Base-by-base conservation (phyloP, 179 eudicot species). In the Spinacia oleracea region DNA sequence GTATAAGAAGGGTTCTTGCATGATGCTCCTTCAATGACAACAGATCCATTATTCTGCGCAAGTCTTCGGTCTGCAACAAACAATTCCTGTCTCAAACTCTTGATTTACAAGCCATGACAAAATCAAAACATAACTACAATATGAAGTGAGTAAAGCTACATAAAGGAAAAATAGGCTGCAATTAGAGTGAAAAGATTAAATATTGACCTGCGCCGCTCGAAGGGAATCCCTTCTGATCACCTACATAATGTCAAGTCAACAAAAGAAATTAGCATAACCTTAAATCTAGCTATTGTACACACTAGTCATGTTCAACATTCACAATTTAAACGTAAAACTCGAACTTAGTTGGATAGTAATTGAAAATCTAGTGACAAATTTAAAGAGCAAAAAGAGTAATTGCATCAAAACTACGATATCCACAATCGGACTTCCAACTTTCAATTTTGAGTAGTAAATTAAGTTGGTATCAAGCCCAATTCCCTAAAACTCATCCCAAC, bases 1-100 rank as follows among this genome's bases (percentile, higher is more conserved):
- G 87, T 77, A 91, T 90, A 38, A 91, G 89, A 29, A 91, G 83
- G 65, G 97, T 90, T 75, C 97, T 78, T 12, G 97, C 97, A 79
- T 91, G 89, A 77, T 89, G 94, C 73, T 91, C 97, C 68, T 87
- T 82, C 77, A 90, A 59, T 25, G 90, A 86, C 32, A 91, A 74
- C 81, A 90, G 51, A 34, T 91, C 94, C 90, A 89, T 85, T 50
- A 91, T 87, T 78, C 86, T 88, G 5, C 80, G 91, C 84, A 91
- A 84, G 78, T 90, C 97, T 67, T 86, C 97, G 9, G 23, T 66
- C 62, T 58, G 63, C 73, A 27, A 66, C 48, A 34, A 66, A 35
- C 72, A 63, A 18, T 12, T 9, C 63, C 40, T n/a, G 55, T 20
- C 40, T 27, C 55, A 70, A n/a, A 56, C 5, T 25, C 43, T 59